A percentile compares a stretch with the other conserved stretches of the same genome.
Evolutionary conservation across 768 basidiomycete genomes (phyloP).

Genomic region (Coprinopsis strossmayeri): DNA sequence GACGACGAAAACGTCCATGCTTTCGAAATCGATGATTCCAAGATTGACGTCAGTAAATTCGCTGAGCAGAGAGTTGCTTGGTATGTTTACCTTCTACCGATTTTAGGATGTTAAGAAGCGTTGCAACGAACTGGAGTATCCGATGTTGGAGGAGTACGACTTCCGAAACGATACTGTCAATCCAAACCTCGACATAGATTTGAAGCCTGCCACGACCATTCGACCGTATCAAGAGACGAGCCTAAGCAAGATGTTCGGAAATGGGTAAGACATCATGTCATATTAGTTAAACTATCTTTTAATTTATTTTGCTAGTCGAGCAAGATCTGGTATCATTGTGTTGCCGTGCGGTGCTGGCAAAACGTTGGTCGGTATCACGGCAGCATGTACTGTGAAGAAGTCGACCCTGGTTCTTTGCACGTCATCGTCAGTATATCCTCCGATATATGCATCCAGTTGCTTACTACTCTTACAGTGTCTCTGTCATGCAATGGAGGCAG

Average conservation of each 20-base stretch:
- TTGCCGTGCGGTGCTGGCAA: slow-evolving; percentile 98
- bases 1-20: slow-evolving; percentile 97
- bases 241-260: slow-evolving; percentile 99
- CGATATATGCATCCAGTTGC: slow-evolving; percentile 8
- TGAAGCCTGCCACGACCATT: slow-evolving; percentile 96
- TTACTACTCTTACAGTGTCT: slow-evolving; percentile 51
- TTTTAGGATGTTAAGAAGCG: slow-evolving; percentile 88
- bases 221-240: slow-evolving; percentile 98
- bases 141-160: slow-evolving; percentile 99
- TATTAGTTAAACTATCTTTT: too few species aligned
- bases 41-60: slow-evolving; percentile 70
- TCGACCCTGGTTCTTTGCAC: slow-evolving; percentile 96
- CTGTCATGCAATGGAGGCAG: slow-evolving; percentile 98
- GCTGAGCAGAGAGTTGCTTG: background rate
- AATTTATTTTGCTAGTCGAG: slow-evolving; percentile 53
- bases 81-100: background rate
- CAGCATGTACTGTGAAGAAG: slow-evolving; percentile 99
- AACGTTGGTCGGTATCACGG: slow-evolving; percentile 98
- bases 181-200: slow-evolving; percentile 94
- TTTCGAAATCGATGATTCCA: slow-evolving; percentile 90
- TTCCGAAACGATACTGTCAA: slow-evolving; percentile 97
- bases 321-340: slow-evolving; percentile 96
- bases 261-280: slow-evolving; percentile 61
- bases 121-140: slow-evolving; percentile 94
- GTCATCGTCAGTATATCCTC: slow-evolving; percentile 68